These are phyloP conservation scores for Plantago lanceolata DNA, from an alignment of 305 asterid genomes.

Conservation along the genomic window DNA sequence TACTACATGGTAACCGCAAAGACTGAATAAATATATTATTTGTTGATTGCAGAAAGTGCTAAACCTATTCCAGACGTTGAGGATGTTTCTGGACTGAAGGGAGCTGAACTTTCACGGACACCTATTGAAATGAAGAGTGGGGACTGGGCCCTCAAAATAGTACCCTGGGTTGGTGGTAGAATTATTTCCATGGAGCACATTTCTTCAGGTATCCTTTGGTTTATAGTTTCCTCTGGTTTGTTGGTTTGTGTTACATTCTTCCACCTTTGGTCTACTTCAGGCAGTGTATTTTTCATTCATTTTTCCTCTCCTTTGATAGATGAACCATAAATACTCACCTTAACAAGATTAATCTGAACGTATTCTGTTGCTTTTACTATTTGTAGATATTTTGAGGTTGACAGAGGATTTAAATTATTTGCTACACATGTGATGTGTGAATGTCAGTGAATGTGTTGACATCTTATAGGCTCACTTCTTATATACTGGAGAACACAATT, in stretches of 20 bases:
- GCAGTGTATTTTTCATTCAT: background rate
- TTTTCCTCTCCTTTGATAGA: background rate
- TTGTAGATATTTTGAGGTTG: background rate
- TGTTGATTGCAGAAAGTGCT: constrained; percentile 55
- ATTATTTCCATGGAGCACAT: constrained; percentile 86
- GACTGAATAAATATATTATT: constrained; percentile 7
- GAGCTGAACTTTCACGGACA: constrained; percentile 62
- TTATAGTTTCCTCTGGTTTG: constrained; percentile 12
- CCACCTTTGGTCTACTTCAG: background rate
- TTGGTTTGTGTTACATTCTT: background rate
- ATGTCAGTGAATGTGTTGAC: background rate
- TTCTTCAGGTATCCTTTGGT: constrained; percentile 58
- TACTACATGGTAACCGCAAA: background rate
- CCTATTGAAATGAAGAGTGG: constrained; percentile 74
- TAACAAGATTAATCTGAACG: background rate
- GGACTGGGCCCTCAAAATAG: constrained; percentile 83
- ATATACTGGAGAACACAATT: background rate
- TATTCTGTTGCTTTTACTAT: background rate
- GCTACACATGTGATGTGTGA: background rate
- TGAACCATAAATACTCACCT: background rate
- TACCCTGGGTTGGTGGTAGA: constrained; percentile 97
- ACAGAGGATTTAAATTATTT: background rate
- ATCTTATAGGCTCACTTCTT: background rate
- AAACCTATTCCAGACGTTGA: constrained; percentile 63
- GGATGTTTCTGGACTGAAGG: constrained; percentile 56